phyloP scores from a whole-genome alignment of 805 yeast species.

The Kodamaea nitidulidarum region DNA sequence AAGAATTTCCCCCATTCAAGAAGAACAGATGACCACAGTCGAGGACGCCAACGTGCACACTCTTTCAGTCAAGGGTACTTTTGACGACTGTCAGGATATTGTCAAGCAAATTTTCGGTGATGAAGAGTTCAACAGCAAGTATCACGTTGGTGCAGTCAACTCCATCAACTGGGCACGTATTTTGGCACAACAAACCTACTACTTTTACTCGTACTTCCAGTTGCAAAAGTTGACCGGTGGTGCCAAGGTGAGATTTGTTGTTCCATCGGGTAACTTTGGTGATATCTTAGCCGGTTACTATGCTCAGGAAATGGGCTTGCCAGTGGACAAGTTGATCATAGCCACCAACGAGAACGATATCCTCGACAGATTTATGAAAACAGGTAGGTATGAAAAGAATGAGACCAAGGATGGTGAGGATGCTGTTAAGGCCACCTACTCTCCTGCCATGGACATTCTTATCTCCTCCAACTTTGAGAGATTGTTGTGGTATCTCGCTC shows the following conservation, averaged over 20 bases:
- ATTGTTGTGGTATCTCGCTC: slow-evolving; percentile 87
- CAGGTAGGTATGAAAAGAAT: slow-evolving; percentile 79
- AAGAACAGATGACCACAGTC: slow-evolving; percentile 97
- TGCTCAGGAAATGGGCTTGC: slow-evolving; percentile 94
- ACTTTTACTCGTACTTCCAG: slow-evolving; percentile 88
- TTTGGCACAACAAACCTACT: slow-evolving; percentile 94
- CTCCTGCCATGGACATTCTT: slow-evolving; percentile 98
- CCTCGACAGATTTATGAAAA: slow-evolving; percentile 82
- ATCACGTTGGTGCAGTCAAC: slow-evolving; percentile 96
- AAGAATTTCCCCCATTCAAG: slow-evolving; percentile 95
- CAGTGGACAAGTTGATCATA: slow-evolving; percentile 78
- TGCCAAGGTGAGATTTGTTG: slow-evolving; percentile 68
- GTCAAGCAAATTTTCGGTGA: slow-evolving; percentile 94
- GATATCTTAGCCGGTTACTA: slow-evolving; percentile 95
- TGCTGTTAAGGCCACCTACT: slow-evolving; percentile 75
- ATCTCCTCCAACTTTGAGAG: slow-evolving; percentile 96
- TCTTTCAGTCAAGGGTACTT: slow-evolving; percentile 89
- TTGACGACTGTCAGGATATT: slow-evolving; percentile 96
- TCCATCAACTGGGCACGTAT: slow-evolving; percentile 99
- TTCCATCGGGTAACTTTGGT: slow-evolving; percentile 98
- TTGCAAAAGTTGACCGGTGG: slow-evolving; percentile 38
- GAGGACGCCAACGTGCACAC: slow-evolving; percentile 91
- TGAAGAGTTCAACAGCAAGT: slow-evolving; percentile 75
- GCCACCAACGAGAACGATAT: slow-evolving; percentile 97
- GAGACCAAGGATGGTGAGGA: slow-evolving; percentile 35